Base-by-base conservation (phyloP, 495 filamentous ascomycete genomes). In the Parathielavia appendiculata region DNA sequence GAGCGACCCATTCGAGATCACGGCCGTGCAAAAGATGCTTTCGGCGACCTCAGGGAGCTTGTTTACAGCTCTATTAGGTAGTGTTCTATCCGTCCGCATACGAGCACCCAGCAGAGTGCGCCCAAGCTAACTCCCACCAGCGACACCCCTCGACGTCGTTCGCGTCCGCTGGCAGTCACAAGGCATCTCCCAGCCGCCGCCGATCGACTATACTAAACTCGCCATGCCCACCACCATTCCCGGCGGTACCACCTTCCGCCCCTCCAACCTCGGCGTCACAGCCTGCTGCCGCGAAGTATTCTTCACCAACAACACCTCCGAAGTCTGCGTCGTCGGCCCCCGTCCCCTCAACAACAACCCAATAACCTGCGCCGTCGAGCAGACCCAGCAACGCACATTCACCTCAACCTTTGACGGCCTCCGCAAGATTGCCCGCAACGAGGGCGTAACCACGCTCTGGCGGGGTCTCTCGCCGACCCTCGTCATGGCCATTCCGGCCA, bases 231-330 rank as follows among this genome's bases (percentile, higher is more conserved):
- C 54, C 54, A 10, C 72, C 83, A 59, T 78, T 74, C 36, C 22
- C 1, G 48, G 47, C 12, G 72, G 75, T 10, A 74, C 75, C 41
- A 73, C 81, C 48, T 86, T 92, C 69, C 83, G 83, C 45, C 51
- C 88, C 76, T 57, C 83, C 78, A 89, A 90, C 63, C 85, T 97
- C 41, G 95, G 93, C 60, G 90, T 97, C 38, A 96, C 95, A 8
- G 83, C 91, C 34, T 98, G 93, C 73, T 98, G 93, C 67, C 85
- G 93, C 53, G 93, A 98, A 74, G 92, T 97, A 38, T 97, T 98
- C 74, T 98, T 93, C 83, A 82, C 92, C 59, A 90, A 88, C 65
- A 93, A 95, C 66, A 87, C 87, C 69, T 78, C 87, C 16, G 84
- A 89, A 57, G 85, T 86, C 67, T 97, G 93, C 69, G 75, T 97